A percentile compares a stretch with the other conserved stretches of the same genome.
These are phyloP conservation scores for Neurospora sp. DNA, from an alignment of 495 filamentous ascomycete species.

Conservation along the genomic window DNA sequence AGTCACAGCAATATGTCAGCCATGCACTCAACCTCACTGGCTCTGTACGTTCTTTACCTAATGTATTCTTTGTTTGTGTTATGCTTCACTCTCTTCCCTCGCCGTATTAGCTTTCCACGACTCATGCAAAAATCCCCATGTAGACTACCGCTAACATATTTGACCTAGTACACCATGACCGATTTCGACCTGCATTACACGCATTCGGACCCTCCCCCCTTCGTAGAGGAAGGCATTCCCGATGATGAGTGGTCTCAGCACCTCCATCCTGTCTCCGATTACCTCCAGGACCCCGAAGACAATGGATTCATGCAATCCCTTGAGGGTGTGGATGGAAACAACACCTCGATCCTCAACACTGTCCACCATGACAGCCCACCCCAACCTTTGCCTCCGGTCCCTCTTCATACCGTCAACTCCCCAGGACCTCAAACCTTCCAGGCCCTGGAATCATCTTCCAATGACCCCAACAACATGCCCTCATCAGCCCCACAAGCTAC, in stretches of 20 bases:
- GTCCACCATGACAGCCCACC: not conserved
- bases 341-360: not conserved
- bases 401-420: not conserved
- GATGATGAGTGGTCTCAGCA: not conserved
- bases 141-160: not conserved
- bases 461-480: not conserved
- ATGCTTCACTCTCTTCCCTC: no score
- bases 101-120: no score
- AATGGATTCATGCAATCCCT: accelerated
- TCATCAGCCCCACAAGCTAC: not conserved
- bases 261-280: not conserved
- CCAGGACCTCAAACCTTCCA: not conserved
- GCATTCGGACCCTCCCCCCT: not conserved
- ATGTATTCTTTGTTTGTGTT: no score
- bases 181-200: not conserved
- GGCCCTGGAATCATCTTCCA: not conserved
- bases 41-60: not conserved
- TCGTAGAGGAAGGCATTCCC: not conserved
- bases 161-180: not conserved
- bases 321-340: not conserved
- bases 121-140: not conserved
- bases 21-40: not conserved
- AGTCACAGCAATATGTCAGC: no score
- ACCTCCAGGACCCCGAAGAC: not conserved
- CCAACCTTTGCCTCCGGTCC: not conserved